Conservation (phyloP, 495 filamentous ascomycete species). For the Cryomyces antarcticus region DNA sequence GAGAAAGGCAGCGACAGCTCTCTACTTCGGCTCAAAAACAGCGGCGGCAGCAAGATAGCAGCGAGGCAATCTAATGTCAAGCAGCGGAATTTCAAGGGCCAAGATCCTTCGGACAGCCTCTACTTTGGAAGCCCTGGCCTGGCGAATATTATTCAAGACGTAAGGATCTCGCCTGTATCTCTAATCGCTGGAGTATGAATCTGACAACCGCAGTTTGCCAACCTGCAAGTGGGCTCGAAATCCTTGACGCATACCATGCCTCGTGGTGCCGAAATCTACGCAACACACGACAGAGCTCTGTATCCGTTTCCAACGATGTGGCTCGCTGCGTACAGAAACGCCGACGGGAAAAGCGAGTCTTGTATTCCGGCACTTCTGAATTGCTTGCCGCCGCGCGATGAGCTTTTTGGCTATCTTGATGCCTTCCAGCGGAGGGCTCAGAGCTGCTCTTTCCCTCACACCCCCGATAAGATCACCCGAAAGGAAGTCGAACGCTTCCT, state of each 20-base stretch:
- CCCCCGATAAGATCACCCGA: conserved; percentile 22
- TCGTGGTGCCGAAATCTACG: conserved; percentile 21
- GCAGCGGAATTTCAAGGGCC: conserved; percentile 18
- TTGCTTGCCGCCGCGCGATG: conserved; percentile 16
- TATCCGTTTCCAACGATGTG: conserved; percentile 22
- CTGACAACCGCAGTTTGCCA: conserved; percentile 18
- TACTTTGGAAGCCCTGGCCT: conserved; percentile 25
- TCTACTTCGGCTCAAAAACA: background rate
- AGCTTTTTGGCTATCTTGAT: conserved; percentile 20
- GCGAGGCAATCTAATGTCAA: conserved; percentile 7
- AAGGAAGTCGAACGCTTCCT: conserved; percentile 24
- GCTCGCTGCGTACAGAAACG: conserved; percentile 10
- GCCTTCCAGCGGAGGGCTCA: conserved; percentile 23
- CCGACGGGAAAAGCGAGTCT: background rate
- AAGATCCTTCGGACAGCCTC: conserved; percentile 19
- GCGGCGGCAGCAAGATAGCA: background rate
- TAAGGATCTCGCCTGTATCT: conserved; percentile 6
- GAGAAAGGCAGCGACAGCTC: conserved; percentile 1
- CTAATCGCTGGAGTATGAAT: too few species aligned
- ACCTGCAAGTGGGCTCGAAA: conserved; percentile 11
- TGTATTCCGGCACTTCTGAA: conserved; percentile 13
- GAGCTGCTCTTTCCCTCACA: conserved; percentile 23
- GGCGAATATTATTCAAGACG: conserved; percentile 23
- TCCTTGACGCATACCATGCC: conserved; percentile 19
- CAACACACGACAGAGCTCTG: conserved; percentile 10